A percentile compares a stretch with the other conserved stretches of the same genome.
Evolutionary conservation across 768 basidiomycete species (phyloP).

Genomic region (Jaapia argillacea): DNA sequence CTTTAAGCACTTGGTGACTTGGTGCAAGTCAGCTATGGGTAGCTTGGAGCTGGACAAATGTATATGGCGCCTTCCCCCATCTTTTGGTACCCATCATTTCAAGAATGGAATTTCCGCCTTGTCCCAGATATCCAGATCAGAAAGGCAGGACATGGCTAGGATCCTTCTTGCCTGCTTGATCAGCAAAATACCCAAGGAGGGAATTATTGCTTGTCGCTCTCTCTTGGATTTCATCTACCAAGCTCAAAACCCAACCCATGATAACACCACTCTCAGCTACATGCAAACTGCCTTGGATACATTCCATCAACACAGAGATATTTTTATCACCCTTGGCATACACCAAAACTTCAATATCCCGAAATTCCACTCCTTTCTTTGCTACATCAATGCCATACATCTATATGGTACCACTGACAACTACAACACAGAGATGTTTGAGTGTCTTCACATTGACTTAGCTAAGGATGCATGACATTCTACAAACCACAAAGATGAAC

Average conservation of each 20-base stretch:
- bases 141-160: conserved; percentile 4
- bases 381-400: conserved; percentile 23
- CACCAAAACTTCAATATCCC: conserved; percentile 28
- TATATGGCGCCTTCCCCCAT: too few species aligned
- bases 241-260: conserved; percentile 13
- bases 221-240: conserved; percentile 13
- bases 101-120: conserved; percentile 7
- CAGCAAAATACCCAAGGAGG: background rate
- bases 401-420: conserved; percentile 26
- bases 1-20: too few species aligned
- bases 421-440: conserved; percentile 28
- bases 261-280: conserved; percentile 7
- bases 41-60: too few species aligned
- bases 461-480: conserved; percentile 25
- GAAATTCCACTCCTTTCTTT: conserved; percentile 27
- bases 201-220: conserved; percentile 1
- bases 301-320: conserved; percentile 15
- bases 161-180: conserved; percentile 3
- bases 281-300: conserved; percentile 6
- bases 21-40: too few species aligned
- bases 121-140: conserved; percentile 4
- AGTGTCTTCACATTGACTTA: conserved; percentile 30
- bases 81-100: too few species aligned
- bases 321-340: conserved; percentile 24
- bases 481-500: conserved; percentile 25